A percentile compares a stretch with the other conserved stretches of the same genome.
phyloP scores from a whole-genome alignment of 108 stramenopile genomes.

The Pseudonitzschia multiseries region DNA sequence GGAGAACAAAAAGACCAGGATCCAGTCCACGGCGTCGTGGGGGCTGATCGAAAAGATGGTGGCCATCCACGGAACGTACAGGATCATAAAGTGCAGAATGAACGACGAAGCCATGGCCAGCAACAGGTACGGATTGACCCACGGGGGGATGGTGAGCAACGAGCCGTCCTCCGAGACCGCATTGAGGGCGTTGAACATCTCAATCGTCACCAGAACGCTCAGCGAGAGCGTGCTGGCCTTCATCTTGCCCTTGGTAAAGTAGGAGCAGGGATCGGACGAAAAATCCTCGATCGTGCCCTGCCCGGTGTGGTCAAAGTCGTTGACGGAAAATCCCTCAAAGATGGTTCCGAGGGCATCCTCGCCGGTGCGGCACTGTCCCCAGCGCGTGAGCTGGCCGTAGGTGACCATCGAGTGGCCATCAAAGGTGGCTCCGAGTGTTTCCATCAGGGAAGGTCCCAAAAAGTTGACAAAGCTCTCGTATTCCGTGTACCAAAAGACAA shows the following conservation, averaged over 20 bases:
- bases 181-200: slow-evolving; percentile 14
- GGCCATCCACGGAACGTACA: slow-evolving; percentile 11
- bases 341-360: slow-evolving; percentile 7
- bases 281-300: slow-evolving; percentile 6
- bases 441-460: slow-evolving; percentile 1
- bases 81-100: slow-evolving; percentile 15
- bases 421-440: background rate
- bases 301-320: slow-evolving; percentile 5
- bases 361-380: slow-evolving; percentile 11
- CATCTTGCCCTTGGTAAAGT: slow-evolving; percentile 11
- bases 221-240: slow-evolving; percentile 9
- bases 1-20: slow-evolving; percentile 11
- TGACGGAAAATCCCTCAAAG: slow-evolving; percentile 15
- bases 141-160: slow-evolving; percentile 3
- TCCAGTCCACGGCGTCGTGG: slow-evolving; percentile 9
- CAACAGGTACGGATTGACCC: slow-evolving; percentile 15
- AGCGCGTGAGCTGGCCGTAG: slow-evolving; percentile 1
- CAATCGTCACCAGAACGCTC: slow-evolving; percentile 9
- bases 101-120: slow-evolving; percentile 11
- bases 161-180: slow-evolving; percentile 13
- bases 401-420: slow-evolving; percentile 11
- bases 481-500: slow-evolving; percentile 11
- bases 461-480: slow-evolving; percentile 8
- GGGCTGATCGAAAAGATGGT: slow-evolving; percentile 5
- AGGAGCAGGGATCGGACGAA: slow-evolving; percentile 8